Evolutionary conservation across 2,329 filamentous ascomycete species (phyloP).

Genomic region (Xylariales sp.): DNA sequence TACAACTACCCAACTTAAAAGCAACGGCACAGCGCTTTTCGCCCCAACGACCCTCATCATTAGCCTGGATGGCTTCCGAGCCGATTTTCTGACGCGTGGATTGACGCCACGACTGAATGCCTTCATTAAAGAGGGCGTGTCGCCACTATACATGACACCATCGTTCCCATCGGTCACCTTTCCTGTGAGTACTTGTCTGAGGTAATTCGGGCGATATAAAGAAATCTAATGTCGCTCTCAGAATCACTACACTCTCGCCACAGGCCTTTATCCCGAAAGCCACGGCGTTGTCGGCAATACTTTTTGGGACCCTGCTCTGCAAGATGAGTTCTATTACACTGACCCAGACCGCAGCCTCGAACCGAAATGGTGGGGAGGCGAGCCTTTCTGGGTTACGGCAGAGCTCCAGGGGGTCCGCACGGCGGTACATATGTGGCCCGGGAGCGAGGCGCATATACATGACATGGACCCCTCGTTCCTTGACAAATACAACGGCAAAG

Average conservation of each 20-base stretch:
- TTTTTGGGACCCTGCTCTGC: slow-evolving; percentile 85
- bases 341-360: slow-evolving; percentile 80
- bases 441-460: slow-evolving; percentile 87
- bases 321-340: slow-evolving; percentile 90
- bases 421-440: slow-evolving; percentile 98
- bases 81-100: slow-evolving; percentile 87
- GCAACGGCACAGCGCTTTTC: slow-evolving; percentile 90
- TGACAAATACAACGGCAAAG: slow-evolving; percentile 85
- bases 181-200: slow-evolving; percentile 59
- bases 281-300: slow-evolving; percentile 94
- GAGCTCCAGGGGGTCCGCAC: slow-evolving; percentile 82
- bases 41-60: slow-evolving; percentile 92
- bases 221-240: slow-evolving; percentile 36
- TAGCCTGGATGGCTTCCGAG: slow-evolving; percentile 94
- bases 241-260: slow-evolving; percentile 93
- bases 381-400: slow-evolving; percentile 93
- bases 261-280: slow-evolving; percentile 89
- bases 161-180: slow-evolving; percentile 98
- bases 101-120: slow-evolving; percentile 84
- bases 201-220: neutral
- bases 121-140: slow-evolving; percentile 85
- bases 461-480: slow-evolving; percentile 81
- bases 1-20: slow-evolving; percentile 56
- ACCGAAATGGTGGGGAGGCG: slow-evolving; percentile 93
- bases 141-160: slow-evolving; percentile 90